These are phyloP conservation scores for Sinapis alba DNA, from an alignment of 441 rosid genomes.

Conservation along the genomic window DNA sequence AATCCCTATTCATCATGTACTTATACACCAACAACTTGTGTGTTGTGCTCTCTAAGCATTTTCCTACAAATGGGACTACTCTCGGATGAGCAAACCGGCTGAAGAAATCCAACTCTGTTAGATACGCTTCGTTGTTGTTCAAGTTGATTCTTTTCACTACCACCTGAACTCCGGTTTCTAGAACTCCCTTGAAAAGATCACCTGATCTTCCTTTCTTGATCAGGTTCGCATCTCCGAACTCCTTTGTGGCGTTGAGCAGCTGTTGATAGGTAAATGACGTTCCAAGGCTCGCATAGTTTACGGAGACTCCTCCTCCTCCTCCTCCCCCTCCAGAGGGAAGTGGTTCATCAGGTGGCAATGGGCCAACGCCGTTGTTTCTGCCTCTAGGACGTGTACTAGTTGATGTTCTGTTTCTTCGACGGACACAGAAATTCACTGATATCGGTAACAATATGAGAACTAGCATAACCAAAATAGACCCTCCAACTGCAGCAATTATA, in stretches of 20 bases:
- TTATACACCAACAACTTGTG: slow-evolving; percentile 69
- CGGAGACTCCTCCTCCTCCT: slow-evolving; percentile 41
- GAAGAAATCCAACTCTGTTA: slow-evolving; percentile 53
- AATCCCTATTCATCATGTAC: slow-evolving; percentile 61
- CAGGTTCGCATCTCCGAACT: slow-evolving; percentile 50
- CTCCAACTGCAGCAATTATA: slow-evolving; percentile 56
- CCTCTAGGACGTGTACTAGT: slow-evolving; percentile 42
- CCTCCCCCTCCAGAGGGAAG: slow-evolving; percentile 31
- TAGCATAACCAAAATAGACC: slow-evolving; percentile 50
- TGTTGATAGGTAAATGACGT: slow-evolving; percentile 53
- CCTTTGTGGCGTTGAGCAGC: slow-evolving; percentile 47
- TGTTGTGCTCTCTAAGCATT: slow-evolving; percentile 56
- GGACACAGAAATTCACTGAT: slow-evolving; percentile 43
- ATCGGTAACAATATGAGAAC: slow-evolving; percentile 46
- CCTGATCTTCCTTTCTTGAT: slow-evolving; percentile 71
- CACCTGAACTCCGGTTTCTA: slow-evolving; percentile 51
- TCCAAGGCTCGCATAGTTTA: slow-evolving; percentile 43
- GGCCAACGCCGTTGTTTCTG: slow-evolving; percentile 48
- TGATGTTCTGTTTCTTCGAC: slow-evolving; percentile 43
- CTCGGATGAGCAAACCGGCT: slow-evolving; percentile 56
- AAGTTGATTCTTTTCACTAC: slow-evolving; percentile 57
- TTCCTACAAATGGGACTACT: slow-evolving; percentile 61
- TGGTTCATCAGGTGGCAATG: slow-evolving; percentile 55
- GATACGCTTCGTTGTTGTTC: slow-evolving; percentile 45
- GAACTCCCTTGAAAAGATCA: slow-evolving; percentile 54